A percentile compares a stretch with the other conserved stretches of the same genome.
phyloP scores from a whole-genome alignment of 345 rosid species.

The Noccaea bulbosa region DNA sequence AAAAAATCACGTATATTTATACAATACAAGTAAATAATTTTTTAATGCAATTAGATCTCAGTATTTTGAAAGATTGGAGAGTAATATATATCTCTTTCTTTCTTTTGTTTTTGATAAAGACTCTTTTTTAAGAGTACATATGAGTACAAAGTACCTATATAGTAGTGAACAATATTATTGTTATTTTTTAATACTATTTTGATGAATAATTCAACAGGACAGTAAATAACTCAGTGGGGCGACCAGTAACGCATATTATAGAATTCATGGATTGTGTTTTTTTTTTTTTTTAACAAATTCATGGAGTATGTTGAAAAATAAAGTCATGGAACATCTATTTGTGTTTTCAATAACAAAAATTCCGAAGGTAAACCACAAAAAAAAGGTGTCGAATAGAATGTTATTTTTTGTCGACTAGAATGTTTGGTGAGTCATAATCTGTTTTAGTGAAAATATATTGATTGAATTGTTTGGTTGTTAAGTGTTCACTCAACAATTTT shows the following conservation, averaged over 20 bases:
- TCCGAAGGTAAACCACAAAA: background rate
- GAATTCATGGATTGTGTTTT: background rate
- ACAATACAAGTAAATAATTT: background rate
- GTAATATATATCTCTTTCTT: background rate
- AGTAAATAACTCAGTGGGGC: background rate
- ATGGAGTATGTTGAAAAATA: background rate
- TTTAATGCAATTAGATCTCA: background rate
- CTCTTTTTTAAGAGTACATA: background rate
- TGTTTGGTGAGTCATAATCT: background rate
- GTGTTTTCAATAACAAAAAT: background rate
- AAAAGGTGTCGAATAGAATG: background rate
- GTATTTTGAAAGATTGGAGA: background rate
- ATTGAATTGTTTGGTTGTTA: background rate
- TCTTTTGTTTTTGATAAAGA: no score
- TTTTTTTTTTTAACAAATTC: background rate
- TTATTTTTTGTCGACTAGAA: background rate
- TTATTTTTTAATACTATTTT: background rate
- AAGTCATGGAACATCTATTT: background rate
- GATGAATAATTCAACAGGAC: background rate
- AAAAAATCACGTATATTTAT: background rate
- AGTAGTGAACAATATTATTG: background rate
- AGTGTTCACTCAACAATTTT: background rate
- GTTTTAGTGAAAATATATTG: background rate
- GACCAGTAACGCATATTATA: background rate
- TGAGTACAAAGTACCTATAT: slow-evolving; percentile 11